Evolutionary conservation across 2,329 filamentous ascomycete genomes (phyloP).

Genomic region (Ophidiomyces ophidiicola): DNA sequence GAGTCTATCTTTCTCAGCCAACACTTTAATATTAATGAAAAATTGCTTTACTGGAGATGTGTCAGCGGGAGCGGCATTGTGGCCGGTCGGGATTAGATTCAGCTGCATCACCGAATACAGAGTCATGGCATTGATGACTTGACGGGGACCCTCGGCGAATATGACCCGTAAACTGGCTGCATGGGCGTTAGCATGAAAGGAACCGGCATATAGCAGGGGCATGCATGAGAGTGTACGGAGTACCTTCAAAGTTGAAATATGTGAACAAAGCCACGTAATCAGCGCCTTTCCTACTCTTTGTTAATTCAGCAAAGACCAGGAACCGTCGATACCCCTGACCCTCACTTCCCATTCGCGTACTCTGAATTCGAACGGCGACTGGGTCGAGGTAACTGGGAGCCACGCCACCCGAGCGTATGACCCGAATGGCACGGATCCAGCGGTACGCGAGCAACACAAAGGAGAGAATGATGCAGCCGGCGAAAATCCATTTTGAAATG

Average conservation of each 20-base stretch:
- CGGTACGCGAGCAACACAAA: slow-evolving; percentile 71
- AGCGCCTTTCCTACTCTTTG: slow-evolving; percentile 78
- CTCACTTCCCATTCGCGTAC: slow-evolving; percentile 55
- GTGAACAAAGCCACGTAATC: slow-evolving; percentile 86
- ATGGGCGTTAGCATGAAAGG: slow-evolving; percentile 17
- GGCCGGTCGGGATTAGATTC: slow-evolving; percentile 53
- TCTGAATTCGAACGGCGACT: slow-evolving; percentile 72
- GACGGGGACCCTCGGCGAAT: slow-evolving; percentile 81
- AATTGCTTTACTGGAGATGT: slow-evolving; percentile 59
- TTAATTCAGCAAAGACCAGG: slow-evolving; percentile 81
- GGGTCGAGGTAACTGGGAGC: slow-evolving; percentile 86
- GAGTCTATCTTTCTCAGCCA: slow-evolving; percentile 61
- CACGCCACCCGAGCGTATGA: slow-evolving; percentile 74
- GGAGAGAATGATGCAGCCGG: slow-evolving; percentile 79
- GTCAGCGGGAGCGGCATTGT: slow-evolving; percentile 42
- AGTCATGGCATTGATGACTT: slow-evolving; percentile 80
- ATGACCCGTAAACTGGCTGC: slow-evolving; percentile 77
- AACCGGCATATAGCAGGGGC: background rate
- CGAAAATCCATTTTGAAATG: slow-evolving; percentile 90
- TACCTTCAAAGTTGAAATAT: slow-evolving; percentile 65
- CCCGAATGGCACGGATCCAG: slow-evolving; percentile 63
- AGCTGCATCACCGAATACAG: slow-evolving; percentile 71
- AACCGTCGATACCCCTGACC: slow-evolving; percentile 79
- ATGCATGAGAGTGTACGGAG: slow-evolving; percentile 13
- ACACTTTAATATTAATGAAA: slow-evolving; percentile 64